Base-by-base conservation (phyloP, 208 protist genomes). In the Leptomonas pyrrhocoris region DNA sequence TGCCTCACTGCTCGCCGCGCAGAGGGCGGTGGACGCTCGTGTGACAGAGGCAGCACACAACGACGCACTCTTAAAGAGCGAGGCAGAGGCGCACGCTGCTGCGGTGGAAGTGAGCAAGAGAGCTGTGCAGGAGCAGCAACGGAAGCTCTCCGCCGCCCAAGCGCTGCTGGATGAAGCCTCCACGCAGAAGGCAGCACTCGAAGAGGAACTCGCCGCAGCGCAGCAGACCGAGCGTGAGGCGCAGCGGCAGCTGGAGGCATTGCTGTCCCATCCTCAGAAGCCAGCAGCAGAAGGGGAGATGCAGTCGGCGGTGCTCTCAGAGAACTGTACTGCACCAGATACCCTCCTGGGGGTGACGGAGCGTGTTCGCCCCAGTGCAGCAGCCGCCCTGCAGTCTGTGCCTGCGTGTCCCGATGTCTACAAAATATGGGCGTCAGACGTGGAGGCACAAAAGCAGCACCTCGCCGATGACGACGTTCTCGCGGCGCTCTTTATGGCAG, bases 91-190 rank as follows among this genome's bases (percentile, higher is more conserved):
- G 12, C 55, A 65, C 38, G 57, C 56, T 0, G 13, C 40, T 8
- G 58, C 72, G 18, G 27, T 50, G 42, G 36, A 15, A 18, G 27
- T 21, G 18, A 19, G 6, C 66, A 23, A 54, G 7, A 31, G 43
- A 11, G 21, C 60, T 18, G 21, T 68, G 27, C 59, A 61, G 13
- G 67, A 68, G 58, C 45, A 60, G 40, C 53, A 63, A 30, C 51
- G 42, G 59, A 19, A 59, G 1, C 48, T 70, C 42, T 62, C 54
- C 9, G 68, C 49, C 0, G 56, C 66, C 18, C 49, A 46, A 60
- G 42, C 68, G 42, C 57, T 53, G 42, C 38, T 74, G 60, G 62
- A 12, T 16, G 66, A 31, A 18, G 65, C 71, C 15, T 27, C 42
- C 18, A 31, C 55, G 18, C 61, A 59, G 30, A 50, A 43, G 28